These are phyloP conservation scores for Ochromonas danica DNA, from an alignment of 108 stramenopile species.

Conservation along the genomic window DNA sequence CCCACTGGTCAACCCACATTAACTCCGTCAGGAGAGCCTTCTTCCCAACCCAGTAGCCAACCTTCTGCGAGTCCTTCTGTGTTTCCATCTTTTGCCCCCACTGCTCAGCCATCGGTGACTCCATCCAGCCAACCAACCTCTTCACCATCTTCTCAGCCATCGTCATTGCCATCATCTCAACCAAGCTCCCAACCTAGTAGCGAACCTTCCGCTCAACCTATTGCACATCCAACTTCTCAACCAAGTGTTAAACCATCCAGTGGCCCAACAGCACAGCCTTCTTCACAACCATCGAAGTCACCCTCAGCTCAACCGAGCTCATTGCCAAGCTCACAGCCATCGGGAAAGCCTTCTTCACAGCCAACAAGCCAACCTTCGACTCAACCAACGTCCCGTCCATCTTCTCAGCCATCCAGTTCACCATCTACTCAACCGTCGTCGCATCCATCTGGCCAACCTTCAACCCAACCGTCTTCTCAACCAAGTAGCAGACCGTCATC, in stretches of 20 bases:
- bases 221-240: not conserved
- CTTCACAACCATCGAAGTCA: not conserved
- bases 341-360: not conserved
- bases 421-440: not conserved
- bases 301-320: not conserved
- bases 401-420: not conserved
- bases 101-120: not conserved
- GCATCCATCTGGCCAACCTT: not conserved
- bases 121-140: not conserved
- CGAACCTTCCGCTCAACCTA: constrained; percentile 21
- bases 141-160: constrained; percentile 1
- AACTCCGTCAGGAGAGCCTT: not conserved
- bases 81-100: not conserved
- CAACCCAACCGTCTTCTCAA: not conserved
- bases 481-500: not conserved
- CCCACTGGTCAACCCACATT: not conserved
- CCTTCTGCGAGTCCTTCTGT: not conserved
- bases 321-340: not conserved
- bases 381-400: not conserved
- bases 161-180: not conserved
- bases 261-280: not conserved
- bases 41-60: not conserved
- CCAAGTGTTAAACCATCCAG: not conserved
- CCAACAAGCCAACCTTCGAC: not conserved
- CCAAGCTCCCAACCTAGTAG: not conserved